Base-by-base conservation (phyloP, 2,329 filamentous ascomycete species). In the Exophiala oligosperma region DNA sequence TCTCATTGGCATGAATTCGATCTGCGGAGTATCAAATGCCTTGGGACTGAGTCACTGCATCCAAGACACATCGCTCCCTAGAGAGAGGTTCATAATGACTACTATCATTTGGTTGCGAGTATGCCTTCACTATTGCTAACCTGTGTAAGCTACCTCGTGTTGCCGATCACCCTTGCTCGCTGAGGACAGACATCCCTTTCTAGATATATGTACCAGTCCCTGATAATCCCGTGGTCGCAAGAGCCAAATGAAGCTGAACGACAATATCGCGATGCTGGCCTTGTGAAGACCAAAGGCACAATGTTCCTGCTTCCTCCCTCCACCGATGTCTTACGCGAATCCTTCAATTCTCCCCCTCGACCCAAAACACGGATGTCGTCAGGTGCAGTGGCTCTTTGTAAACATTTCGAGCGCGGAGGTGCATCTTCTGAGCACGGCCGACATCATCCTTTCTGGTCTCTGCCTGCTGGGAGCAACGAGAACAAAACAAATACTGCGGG, bases 301-400 rank as follows among this genome's bases (percentile, higher is more conserved):
- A 52, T 67, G n/a, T 67, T 65, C 43, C 55, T 67, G n/a, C 60
- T 66, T 11, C 65, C 65, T 49, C 65, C 65, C 7, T 28, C 49
- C 14, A 43, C 52, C 29, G 37, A 46, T n/a, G 29, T 51, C 9
- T 51, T 67, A 8, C 56, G 56, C 35, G 62, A 60, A 44, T 50
- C 62, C 12, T 67, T 61, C 56, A 62, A 65, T 35, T 51, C 56
- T 9, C 64, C 65, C 23, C 65, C 64, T 7, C 58, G 65, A 23
- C 57, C 65, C 14, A 59, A 60, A 51, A 65, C 64, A 8, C 61
- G 60, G n/a, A 64, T 66, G 64, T 63, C 61, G 7, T 57, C 64
- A 2, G 65, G 65, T 14, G 65, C 65, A 26, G 60, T 65, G 11
- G 65, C 65, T 1, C 62, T 67, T n/a, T 66, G 64, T 50, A 67